phyloP scores from a whole-genome alignment of 225 moss, liverwort and hornwort genomes.

The Marchantia paleacea region DNA sequence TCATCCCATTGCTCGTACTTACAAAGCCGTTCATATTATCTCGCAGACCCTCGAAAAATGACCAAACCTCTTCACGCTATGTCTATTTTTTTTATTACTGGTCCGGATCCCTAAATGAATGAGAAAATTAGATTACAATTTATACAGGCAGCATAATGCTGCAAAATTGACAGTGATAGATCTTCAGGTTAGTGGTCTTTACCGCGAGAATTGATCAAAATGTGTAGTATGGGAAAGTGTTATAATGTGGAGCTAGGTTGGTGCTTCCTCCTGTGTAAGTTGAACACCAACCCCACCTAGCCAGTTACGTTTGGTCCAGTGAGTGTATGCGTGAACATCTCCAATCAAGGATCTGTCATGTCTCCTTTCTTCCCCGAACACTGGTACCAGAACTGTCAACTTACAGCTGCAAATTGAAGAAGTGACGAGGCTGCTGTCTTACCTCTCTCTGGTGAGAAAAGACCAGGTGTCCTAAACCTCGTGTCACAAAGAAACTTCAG shows the following conservation, averaged over 20 bases:
- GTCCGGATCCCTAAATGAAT: constrained; percentile 26
- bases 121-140: constrained; percentile 38
- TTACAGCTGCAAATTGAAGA: constrained; percentile 7
- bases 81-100: constrained; percentile 13
- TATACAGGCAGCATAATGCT: constrained; percentile 40
- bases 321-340: not conserved
- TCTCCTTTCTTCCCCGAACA: not conserved
- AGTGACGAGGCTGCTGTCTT: not conserved
- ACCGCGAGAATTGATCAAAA: constrained; percentile 7
- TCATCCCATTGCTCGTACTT: not conserved
- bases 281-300: not conserved
- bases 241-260: not conserved
- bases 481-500: not conserved
- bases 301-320: not conserved
- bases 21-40: not conserved
- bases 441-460: not conserved
- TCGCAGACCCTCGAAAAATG: not conserved
- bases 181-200: constrained; percentile 14
- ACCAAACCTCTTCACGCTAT: not conserved
- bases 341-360: not conserved
- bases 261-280: not conserved
- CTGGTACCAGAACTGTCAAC: not conserved
- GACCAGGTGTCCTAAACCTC: not conserved
- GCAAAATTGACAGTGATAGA: constrained; percentile 25
- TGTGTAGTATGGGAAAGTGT: not conserved